A percentile compares a stretch with the other conserved stretches of the same genome.
phyloP scores from a whole-genome alignment of 2,329 filamentous ascomycete species.

The Aschersonia sp. region DNA sequence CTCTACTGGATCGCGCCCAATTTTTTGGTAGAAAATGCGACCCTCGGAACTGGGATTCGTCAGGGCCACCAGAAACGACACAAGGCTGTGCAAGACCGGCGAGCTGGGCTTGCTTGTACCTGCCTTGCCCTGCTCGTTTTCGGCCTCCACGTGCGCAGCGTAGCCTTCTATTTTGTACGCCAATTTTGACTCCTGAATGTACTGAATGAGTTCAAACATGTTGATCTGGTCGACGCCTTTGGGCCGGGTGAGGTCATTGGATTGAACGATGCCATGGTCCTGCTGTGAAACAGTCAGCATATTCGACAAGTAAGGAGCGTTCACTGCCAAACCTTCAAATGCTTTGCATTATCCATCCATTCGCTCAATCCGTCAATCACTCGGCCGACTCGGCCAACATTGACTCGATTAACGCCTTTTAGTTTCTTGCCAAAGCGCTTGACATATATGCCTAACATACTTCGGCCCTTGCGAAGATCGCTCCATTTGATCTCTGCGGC shows the following conservation, averaged over 20 bases:
- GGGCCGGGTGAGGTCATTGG: slow-evolving; percentile 58
- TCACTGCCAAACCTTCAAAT: slow-evolving; percentile 21
- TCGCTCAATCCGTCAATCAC: slow-evolving; percentile 64
- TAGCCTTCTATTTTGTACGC: slow-evolving; percentile 94
- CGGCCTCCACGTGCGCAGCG: slow-evolving; percentile 43
- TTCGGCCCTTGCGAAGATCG: slow-evolving; percentile 58
- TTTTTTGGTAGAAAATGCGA: slow-evolving; percentile 47
- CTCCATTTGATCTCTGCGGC: slow-evolving; percentile 60
- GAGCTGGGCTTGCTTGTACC: slow-evolving; percentile 13
- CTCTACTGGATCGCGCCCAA: slow-evolving; percentile 20
- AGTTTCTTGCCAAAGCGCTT: slow-evolving; percentile 77
- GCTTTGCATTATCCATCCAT: slow-evolving; percentile 45
- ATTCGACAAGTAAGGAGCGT: neutral
- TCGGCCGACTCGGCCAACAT: slow-evolving; percentile 75
- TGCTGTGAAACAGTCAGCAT: slow-evolving; percentile 8
- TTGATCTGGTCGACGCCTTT: slow-evolving; percentile 95
- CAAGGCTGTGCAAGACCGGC: slow-evolving; percentile 39
- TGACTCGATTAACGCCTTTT: slow-evolving; percentile 82
- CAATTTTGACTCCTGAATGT: slow-evolving; percentile 82
- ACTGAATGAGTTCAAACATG: slow-evolving; percentile 72
- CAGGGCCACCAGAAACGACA: slow-evolving; percentile 58
- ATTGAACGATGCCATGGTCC: slow-evolving; percentile 52
- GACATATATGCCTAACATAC: slow-evolving; percentile 69
- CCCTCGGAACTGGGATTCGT: slow-evolving; percentile 72
- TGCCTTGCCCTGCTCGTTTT: slow-evolving; percentile 16